Conservation (phyloP, 23 red algal species). For the Cyanidioschyzon merolae region DNA sequence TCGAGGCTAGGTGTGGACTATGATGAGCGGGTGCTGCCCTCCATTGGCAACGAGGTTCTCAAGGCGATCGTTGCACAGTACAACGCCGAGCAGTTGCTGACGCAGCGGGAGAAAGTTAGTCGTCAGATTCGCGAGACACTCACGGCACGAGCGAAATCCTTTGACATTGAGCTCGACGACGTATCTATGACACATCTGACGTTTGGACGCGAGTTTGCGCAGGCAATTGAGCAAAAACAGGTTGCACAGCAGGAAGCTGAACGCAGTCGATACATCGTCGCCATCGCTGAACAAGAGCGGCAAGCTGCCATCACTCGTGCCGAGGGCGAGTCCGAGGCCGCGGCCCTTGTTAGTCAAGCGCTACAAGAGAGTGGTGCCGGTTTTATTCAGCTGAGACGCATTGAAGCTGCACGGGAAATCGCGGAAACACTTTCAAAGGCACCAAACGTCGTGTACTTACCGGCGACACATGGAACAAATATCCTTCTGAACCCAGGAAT, state of each 20-base stretch:
- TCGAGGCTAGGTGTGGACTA: constrained; percentile 66
- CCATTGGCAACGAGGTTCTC: constrained; percentile 94
- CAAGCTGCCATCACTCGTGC: constrained; percentile 80
- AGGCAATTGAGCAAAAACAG: constrained; percentile 93
- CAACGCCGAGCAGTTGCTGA: constrained; percentile 93
- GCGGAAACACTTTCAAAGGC: constrained; percentile 57
- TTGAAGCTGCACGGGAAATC: constrained; percentile 94
- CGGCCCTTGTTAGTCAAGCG: constrained; percentile 64
- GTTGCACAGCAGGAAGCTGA: constrained; percentile 99
- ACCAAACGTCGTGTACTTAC: constrained; percentile 83
- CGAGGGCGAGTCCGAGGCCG: constrained; percentile 79
- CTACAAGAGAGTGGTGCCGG: constrained; percentile 56
- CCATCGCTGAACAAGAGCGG: constrained; percentile 87
- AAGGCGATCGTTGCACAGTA: constrained; percentile 95
- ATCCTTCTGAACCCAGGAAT: constrained; percentile 48
- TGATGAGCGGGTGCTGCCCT: constrained; percentile 93
- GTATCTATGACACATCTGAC: constrained; percentile 98
- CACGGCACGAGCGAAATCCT: constrained; percentile 56
- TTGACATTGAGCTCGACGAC: constrained; percentile 95
- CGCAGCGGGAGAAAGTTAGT: constrained; percentile 85
- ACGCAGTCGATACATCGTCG: constrained; percentile 82
- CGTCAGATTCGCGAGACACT: constrained; percentile 68
- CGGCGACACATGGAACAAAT: constrained; percentile 46
- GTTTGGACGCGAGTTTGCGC: constrained; percentile 95
- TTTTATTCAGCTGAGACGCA: constrained; percentile 79